Evolutionary conservation across 306 rosid species (phyloP), one percentile per base, ranked within the genome.

Genomic region (Gastrolobium villosum): DNA sequence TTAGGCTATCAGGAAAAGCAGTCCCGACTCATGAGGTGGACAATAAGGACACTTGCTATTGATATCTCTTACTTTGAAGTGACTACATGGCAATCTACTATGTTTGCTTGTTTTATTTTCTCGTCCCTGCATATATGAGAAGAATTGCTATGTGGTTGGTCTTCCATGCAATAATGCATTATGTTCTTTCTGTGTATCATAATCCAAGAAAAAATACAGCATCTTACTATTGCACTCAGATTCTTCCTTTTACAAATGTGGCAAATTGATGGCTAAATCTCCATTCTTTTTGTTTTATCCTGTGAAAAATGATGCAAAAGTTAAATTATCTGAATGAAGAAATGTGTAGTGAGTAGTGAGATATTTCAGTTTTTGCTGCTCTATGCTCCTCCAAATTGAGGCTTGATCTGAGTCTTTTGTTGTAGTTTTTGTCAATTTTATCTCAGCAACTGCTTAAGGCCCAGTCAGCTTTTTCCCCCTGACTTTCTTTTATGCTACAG

Each of bases 21-120:
- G 35, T 48, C 49, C 14, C 11, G 39, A 61, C 13, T 48, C 49
- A 30, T 20, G 39, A 61, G 20, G 45, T 68, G 8, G 78, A 61
- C 37, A 41, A 61, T 61, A 50, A 53, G 77, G 53, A 50, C 44
- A 40, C 7, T 49, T 61, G 61, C 28, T 68, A 28, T 62, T 80
- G 40, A 28, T 73, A 35, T 11, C n/a, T 70, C 48, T 52, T 71
- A 41, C 73, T 69, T n/a, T 70, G 13, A 59, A 35, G 4, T 48
- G 35, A 48, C 54, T 60, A 7, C 49, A 30, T 75, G 26, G 67
- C 57, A 4, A 9, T 9, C 72, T 81, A 20, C 43, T 11, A 5
- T 49, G 65, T 61, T 50, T 53, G 32, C 32, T 30, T 44, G 60
- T 55, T 46, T 59, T 41, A 3, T 50, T 28, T 41, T 66, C 13